These are phyloP conservation scores for Neonectria magnoliae DNA, from an alignment of 2,329 filamentous ascomycete species.

Conservation along the genomic window DNA sequence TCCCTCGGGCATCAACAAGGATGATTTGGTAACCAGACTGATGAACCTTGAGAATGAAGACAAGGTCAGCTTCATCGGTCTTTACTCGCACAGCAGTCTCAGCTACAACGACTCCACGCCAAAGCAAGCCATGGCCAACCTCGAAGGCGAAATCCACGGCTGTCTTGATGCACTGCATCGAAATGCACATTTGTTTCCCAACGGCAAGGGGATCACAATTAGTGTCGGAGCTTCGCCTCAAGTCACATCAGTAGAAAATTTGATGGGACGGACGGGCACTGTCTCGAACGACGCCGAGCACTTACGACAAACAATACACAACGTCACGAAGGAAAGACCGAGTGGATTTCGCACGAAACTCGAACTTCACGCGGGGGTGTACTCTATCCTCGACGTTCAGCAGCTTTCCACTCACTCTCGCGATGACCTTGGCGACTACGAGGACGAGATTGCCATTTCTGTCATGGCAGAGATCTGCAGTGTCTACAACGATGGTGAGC, in stretches of 20 bases:
- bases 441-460: conserved; percentile 63
- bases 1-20: conserved; percentile 51
- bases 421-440: conserved; percentile 38
- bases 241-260: conserved; percentile 43
- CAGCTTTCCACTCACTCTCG: conserved; percentile 67
- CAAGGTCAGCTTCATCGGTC: conserved; percentile 31
- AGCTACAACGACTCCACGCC: conserved; percentile 44
- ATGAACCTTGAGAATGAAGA: conserved; percentile 37
- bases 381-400: conserved; percentile 71
- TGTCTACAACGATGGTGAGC: conserved; percentile 58
- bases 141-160: conserved; percentile 44
- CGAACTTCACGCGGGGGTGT: conserved; percentile 73
- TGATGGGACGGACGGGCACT: conserved; percentile 5
- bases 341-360: conserved; percentile 44
- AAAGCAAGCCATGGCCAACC: conserved; percentile 43
- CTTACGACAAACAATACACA: conserved; percentile 12
- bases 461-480: conserved; percentile 71
- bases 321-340: neutral
- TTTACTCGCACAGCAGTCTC: conserved; percentile 49
- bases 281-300: neutral
- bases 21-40: conserved; percentile 50
- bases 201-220: conserved; percentile 34
- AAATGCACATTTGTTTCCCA: conserved; percentile 25
- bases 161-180: conserved; percentile 40
- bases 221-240: conserved; percentile 49